Evolutionary conservation across 2,329 filamentous ascomycete genomes (phyloP).

Genomic region (Talaromyces atroroseus): DNA sequence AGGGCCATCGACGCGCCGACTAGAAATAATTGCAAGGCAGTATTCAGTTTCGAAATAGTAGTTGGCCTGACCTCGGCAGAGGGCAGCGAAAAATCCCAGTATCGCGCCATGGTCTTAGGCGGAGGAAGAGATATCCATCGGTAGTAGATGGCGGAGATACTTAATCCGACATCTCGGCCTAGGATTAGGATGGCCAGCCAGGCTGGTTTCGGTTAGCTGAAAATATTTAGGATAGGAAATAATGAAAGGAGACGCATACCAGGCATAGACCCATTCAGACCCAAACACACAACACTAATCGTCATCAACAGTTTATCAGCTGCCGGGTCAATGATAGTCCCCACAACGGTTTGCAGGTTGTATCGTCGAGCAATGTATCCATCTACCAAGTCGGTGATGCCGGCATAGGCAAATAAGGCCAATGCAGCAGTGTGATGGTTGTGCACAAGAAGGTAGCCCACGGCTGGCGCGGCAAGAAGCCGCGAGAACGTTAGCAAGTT

Average conservation of each 20-base stretch:
- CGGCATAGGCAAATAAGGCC: conserved; percentile 84
- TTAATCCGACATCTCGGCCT: conserved; percentile 78
- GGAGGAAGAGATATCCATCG: conserved; percentile 90
- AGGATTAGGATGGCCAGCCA: conserved; percentile 89
- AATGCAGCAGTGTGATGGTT: conserved; percentile 74
- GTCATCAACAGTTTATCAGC: conserved; percentile 97
- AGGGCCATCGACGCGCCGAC: conserved; percentile 79
- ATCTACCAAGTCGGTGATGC: conserved; percentile 84
- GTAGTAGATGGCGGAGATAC: conserved; percentile 85
- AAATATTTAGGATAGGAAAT: not conserved
- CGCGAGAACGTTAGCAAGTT: conserved; percentile 88
- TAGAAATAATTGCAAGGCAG: conserved; percentile 79
- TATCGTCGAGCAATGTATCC: conserved; percentile 87
- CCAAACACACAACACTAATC: conserved; percentile 76
- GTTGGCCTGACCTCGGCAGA: conserved; percentile 43
- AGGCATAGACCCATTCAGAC: conserved; percentile 74
- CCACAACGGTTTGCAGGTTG: conserved; percentile 87
- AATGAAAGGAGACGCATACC: conserved; percentile 49
- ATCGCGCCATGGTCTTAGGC: conserved; percentile 84
- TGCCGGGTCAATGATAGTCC: conserved; percentile 92
- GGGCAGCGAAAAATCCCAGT: conserved; percentile 94
- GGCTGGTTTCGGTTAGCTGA: conserved; percentile 42
- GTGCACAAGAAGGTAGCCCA: conserved; percentile 84
- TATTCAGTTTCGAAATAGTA: conserved; percentile 64
- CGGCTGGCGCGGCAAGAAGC: conserved; percentile 71